Evolutionary conservation across 2,329 filamentous ascomycete genomes (phyloP).

Genomic region (Colletotrichum euphorbiae): DNA sequence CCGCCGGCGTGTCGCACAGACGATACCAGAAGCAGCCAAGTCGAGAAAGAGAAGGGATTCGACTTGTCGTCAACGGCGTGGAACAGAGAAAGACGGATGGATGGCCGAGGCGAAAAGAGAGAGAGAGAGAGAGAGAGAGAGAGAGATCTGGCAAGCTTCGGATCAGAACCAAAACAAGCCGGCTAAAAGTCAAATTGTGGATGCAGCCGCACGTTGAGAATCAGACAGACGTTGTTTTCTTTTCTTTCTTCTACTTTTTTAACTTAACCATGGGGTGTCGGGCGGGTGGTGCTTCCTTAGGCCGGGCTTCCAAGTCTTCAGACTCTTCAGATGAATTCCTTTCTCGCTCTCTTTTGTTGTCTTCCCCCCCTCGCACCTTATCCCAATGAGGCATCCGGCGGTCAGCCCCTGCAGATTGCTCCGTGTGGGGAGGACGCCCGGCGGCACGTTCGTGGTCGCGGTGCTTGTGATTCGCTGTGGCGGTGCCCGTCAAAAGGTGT

Average conservation of each 20-base stretch:
- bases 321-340: conserved; percentile 27
- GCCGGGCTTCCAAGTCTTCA: background rate
- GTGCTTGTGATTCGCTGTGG: conserved; percentile 25
- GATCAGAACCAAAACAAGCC: conserved; percentile 9
- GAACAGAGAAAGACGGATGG: conserved; percentile 1
- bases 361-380: conserved; percentile 16
- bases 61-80: background rate
- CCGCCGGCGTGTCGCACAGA: conserved; percentile 26
- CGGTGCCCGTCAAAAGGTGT: conserved; percentile 4
- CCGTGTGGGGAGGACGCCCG: conserved; percentile 33
- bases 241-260: conserved; percentile 7
- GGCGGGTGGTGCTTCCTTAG: conserved; percentile 32
- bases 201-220: background rate
- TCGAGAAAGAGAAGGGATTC: background rate
- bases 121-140: background rate
- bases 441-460: conserved; percentile 23
- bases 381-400: conserved; percentile 34
- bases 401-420: conserved; percentile 39
- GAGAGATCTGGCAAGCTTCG: background rate
- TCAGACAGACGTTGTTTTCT: conserved; percentile 8
- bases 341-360: background rate
- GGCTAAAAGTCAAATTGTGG: conserved; percentile 4
- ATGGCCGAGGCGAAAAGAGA: background rate
- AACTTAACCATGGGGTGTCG: conserved; percentile 31
- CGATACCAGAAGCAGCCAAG: conserved; percentile 18